Evolutionary conservation across 1,284 basidiomycete genomes (phyloP), one percentile per base, ranked within the genome.

Genomic region (Hemileia vastatrix): DNA sequence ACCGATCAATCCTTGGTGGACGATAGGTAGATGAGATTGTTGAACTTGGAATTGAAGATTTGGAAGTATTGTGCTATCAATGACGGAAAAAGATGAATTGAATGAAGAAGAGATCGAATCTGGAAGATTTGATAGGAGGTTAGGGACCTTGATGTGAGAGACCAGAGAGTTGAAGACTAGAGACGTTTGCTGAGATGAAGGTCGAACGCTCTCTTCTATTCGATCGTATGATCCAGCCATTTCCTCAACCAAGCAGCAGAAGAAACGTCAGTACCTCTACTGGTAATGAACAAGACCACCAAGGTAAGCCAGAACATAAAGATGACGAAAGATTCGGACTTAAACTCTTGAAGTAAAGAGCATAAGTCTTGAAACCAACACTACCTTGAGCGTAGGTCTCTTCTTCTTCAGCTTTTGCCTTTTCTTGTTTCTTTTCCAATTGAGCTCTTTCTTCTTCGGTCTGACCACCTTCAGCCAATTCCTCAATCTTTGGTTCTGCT

Each of bases 231-330:
- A 70, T 6, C 63, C 59, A 15, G 73, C 73, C 73, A 75, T 51
- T 64, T 54, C 48, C 70, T 68, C n/a, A 75, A 65, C 73, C 72
- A 74, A 0, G 71, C 71, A 11, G 71, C 68, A 3, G 66, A 68
- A 15, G 66, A 64, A 36, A 75, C 68, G 44, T 75, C 72, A 31
- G 68, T 65, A 15, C 53, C 36, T 27, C 72, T 66, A 40, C 68
- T 68, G 1, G 64, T 54, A 8, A 72, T 52, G 66, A 72, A 75
- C 33, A 72, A 56, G 23, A 65, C 40, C 31, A 72, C 21, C 1
- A 71, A 63, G 48, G 64, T 54, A 33, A 59, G 36, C 73, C 73
- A 75, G n/a, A 70, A 64, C 2, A 70, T 27, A 13, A 67, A 31
- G 2, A 69, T 67, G 23, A 68, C 54, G 3, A 61, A 49, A 11